Percentiles rank a stretch among this genome's conserved stretches.
These are phyloP conservation scores for Lipomyces orientalis DNA, from an alignment of 805 yeast genomes.

Conservation along the genomic window DNA sequence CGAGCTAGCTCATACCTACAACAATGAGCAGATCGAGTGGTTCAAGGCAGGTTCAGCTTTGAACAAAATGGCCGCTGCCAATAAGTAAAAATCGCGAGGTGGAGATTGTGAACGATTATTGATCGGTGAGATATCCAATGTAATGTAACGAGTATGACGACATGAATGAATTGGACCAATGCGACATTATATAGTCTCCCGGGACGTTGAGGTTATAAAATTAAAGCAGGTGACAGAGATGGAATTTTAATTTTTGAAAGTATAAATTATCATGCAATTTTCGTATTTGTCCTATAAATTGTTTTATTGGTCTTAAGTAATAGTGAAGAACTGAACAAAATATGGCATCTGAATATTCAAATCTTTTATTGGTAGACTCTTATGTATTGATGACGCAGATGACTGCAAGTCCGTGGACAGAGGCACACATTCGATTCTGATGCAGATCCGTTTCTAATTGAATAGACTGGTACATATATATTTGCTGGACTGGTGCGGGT, in stretches of 20 bases:
- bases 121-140: neutral
- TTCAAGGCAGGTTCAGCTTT: conserved; percentile 99
- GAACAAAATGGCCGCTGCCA: conserved; percentile 79
- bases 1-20: conserved; percentile 94
- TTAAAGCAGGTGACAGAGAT: neutral
- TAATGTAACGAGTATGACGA: neutral
- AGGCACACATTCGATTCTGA: no score
- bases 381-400: no score
- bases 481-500: no score
- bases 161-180: neutral
- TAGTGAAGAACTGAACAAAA: neutral
- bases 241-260: neutral
- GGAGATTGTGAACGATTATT: neutral
- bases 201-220: neutral
- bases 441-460: no score
- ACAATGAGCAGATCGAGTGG: conserved; percentile 97
- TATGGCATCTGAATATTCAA: neutral
- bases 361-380: no score
- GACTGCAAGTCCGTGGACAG: no score
- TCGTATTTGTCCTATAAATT: neutral
- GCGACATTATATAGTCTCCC: neutral
- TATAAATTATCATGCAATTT: no score
- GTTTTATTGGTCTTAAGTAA: neutral
- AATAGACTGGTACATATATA: no score
- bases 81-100: neutral